Base-by-base conservation (phyloP, 2,329 filamentous ascomycete species). In the Simplicillium sp. region DNA sequence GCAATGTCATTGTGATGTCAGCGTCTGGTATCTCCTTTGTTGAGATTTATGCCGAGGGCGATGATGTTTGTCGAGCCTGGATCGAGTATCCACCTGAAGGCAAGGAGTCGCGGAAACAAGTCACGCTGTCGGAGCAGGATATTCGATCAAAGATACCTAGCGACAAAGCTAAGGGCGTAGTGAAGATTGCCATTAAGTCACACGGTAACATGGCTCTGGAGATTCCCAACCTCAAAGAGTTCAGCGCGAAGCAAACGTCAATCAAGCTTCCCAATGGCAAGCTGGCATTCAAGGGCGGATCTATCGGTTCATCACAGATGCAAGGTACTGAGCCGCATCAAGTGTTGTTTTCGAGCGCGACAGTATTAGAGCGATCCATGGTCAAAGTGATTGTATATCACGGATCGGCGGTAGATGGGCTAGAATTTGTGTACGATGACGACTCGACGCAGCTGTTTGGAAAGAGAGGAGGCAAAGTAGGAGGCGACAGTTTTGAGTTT, bases 381-480 rank as follows among this genome's bases (percentile, higher is more conserved):
- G 82, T 79, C 1, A 77, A 77, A 5, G 74, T 96, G 42, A 75
- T 79, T 44, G 71, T 94, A 12, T 94, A 88, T 54, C 82, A 87
- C 51, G 87, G 85, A 2, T 67, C 71, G 44, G 82, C 82, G 4
- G 56, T 97, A 11, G 84, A 94, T 57, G 92, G 92, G 1, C 61
- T 98, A 15, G 90, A 97, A 58, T 97, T 98, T 60, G 71, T 85
- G 44, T 97, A 95, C 55, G 90, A 97, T 54, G 88, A 97, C 58
- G 74, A 77, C 13, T 83, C 85, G 1, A 83, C 72, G 41, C 87
- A 96, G 56, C 60, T 96, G 3, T 94, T 98, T 66, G 92, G 92
- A 33, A 89, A 87, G 54, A 71, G 75, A 41, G 84, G 83, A 11
- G 84, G 82, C 7, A 82, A 82, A 47, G 64, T 73, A 17, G 79